A percentile compares a stretch with the other conserved stretches of the same genome.
phyloP scores from a whole-genome alignment of 257 asterid species.

The Cynanchum wilfordii region DNA sequence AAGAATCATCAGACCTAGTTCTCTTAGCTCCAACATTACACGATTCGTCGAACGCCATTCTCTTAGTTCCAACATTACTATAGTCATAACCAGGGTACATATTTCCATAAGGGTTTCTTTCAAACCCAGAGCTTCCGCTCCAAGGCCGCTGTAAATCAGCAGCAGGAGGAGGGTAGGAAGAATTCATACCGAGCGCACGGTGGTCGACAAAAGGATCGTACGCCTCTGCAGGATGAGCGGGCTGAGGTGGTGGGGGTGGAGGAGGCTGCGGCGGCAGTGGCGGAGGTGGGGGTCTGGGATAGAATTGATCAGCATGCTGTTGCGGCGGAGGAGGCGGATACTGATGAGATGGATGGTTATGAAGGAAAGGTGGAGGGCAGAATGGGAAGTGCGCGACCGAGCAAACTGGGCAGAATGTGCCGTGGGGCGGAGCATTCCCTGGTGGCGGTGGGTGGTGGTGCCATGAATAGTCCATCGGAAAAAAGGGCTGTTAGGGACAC shows the following conservation, averaged over 20 bases:
- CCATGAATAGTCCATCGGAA: slow-evolving; percentile 25
- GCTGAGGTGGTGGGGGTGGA: slow-evolving; percentile 32
- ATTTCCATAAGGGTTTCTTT: slow-evolving; percentile 31
- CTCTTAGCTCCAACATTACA: slow-evolving; percentile 53
- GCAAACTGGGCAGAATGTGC: slow-evolving; percentile 30
- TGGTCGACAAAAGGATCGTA: slow-evolving; percentile 65
- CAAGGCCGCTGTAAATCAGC: slow-evolving; percentile 41
- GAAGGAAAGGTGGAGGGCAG: slow-evolving; percentile 47
- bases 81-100: slow-evolving; percentile 21
- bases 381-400: slow-evolving; percentile 58
- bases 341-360: slow-evolving; percentile 29
- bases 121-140: slow-evolving; percentile 29
- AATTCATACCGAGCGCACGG: slow-evolving; percentile 29
- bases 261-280: slow-evolving; percentile 33
- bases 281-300: slow-evolving; percentile 23
- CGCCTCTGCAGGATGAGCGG: slow-evolving; percentile 34
- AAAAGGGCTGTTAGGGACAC: background rate
- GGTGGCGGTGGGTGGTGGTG: slow-evolving; percentile 19
- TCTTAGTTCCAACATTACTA: slow-evolving; percentile 50
- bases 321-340: slow-evolving; percentile 22
- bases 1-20: slow-evolving; percentile 42
- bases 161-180: slow-evolving; percentile 34
- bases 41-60: slow-evolving; percentile 47
- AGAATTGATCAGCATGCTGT: slow-evolving; percentile 26
- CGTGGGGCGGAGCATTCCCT: slow-evolving; percentile 11